phyloP scores from a whole-genome alignment of 176 grass and related monocot genomes.

The Hordeum marinum region DNA sequence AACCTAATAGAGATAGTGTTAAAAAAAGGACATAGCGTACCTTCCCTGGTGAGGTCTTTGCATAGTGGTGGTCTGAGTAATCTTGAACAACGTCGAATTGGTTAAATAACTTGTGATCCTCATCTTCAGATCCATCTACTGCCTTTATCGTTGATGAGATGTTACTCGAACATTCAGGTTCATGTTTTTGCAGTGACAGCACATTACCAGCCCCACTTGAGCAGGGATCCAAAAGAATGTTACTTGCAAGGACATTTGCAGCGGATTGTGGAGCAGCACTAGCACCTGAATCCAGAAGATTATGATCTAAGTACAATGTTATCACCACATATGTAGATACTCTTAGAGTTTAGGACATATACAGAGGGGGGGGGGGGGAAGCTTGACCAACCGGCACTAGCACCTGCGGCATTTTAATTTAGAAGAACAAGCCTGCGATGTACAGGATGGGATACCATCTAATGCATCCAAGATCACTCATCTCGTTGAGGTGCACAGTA shows the following conservation, averaged over 20 bases:
- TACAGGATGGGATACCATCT: neutral
- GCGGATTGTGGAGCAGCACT: constrained; percentile 3
- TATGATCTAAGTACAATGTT: neutral
- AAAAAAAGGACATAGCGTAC: constrained; percentile 18
- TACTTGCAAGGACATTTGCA: constrained; percentile 11
- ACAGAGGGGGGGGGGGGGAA: neutral
- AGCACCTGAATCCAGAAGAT: constrained; percentile 21
- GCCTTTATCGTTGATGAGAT: neutral
- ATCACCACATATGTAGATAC: neutral
- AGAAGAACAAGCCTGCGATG: neutral
- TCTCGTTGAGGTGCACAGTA: neutral
- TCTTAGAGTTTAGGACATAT: neutral
- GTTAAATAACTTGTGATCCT: constrained; percentile 31
- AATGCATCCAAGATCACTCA: neutral
- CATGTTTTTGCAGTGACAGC: constrained; percentile 26
- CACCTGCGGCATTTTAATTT: neutral
- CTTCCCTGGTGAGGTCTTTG: constrained; percentile 40
- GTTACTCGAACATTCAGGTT: constrained; percentile 32
- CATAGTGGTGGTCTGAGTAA: constrained; percentile 66
- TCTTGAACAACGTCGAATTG: constrained; percentile 66
- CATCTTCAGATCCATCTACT: constrained; percentile 32
- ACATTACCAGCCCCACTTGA: constrained; percentile 32
- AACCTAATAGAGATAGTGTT: constrained; percentile 14
- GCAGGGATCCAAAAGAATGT: constrained; percentile 36
- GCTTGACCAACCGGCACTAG: neutral